Base-by-base conservation (phyloP, 805 yeast genomes). In the Yarrowia yakushimensis region DNA sequence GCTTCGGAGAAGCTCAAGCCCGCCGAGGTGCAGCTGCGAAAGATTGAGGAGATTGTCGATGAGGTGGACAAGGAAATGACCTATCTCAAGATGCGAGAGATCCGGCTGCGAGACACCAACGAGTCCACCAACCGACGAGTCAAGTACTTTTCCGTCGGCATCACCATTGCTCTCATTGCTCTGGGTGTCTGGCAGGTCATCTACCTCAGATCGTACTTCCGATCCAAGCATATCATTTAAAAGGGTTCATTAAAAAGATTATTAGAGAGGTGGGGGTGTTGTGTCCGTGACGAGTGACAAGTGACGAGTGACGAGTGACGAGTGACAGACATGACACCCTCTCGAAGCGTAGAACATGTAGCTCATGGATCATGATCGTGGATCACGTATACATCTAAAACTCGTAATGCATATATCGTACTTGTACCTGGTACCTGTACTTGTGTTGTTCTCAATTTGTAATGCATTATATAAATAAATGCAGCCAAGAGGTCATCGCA, bases 51-150 rank as follows among this genome's bases (percentile, higher is more conserved):
- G 72, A 76, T 90, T 76, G 83, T 96, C 54, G 87, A 84, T 68
- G 98, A 94, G 78, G 82, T 94, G 69, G 81, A 81, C 64, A 78
- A 77, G 65, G 97, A 92, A 71, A 80, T 94, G 74, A 87, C 85
- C 66, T 94, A 93, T 76, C 82, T 94, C 78, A 87, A 87, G 71
- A 77, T 76, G 64, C 88, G 99, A 77, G 99, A 94, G 77, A 93
- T 86, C 75, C 84, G 90, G 76, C 81, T 94, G 76, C 88, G 99
- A 79, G 96, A 94, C 74, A 94, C 99, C 59, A 94, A 94, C 76
- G 99, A 94, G 79, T 86, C 96, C 43, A 94, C 99, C 59, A 94
- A 94, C 77, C 81, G 87, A 68, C 86, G 99, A 73, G 97, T 93
- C 64, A 86, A 90, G 78, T 85, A 86, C 77, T 94, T 94, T 74